A percentile compares a stretch with the other conserved stretches of the same genome.
Evolutionary conservation across 2,329 filamentous ascomycete genomes (phyloP).

Genomic region (Neonectria coccinea): DNA sequence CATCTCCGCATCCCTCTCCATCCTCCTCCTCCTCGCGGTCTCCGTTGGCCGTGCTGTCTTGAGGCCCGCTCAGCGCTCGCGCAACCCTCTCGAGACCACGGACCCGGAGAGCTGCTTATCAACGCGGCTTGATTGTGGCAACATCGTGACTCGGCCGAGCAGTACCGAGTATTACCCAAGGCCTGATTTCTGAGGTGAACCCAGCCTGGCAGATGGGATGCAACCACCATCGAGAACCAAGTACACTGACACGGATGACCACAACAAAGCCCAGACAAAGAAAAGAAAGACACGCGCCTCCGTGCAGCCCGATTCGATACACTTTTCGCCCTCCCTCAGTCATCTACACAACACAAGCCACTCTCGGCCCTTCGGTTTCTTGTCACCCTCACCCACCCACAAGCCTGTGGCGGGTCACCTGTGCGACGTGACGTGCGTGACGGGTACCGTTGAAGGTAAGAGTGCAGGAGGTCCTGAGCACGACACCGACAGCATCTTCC

Average conservation of each 20-base stretch:
- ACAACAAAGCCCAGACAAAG: not conserved
- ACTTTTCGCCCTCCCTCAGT: not conserved
- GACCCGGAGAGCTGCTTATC: not conserved
- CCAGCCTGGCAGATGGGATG: not conserved
- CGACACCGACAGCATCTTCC: slow-evolving; percentile 7
- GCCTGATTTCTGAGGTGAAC: not conserved
- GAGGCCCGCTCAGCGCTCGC: not conserved
- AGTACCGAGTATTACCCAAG: slow-evolving; percentile 1
- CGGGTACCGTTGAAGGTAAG: slow-evolving; percentile 3
- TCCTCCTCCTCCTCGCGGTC: not conserved
- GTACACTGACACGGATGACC: slow-evolving; percentile 2
- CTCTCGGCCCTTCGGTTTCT: not conserved
- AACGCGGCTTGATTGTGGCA: not conserved
- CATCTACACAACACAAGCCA: not conserved
- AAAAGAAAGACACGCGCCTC: slow-evolving; percentile 1
- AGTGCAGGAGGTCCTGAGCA: slow-evolving; percentile 12
- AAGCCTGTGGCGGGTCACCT: slow-evolving; percentile 6
- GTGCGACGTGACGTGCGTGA: slow-evolving; percentile 5
- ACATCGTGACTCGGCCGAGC: slow-evolving; percentile 1
- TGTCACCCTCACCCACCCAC: slow-evolving; percentile 6
- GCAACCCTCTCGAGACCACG: not conserved
- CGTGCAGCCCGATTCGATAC: not conserved
- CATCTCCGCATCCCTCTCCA: not conserved
- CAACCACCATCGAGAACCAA: not conserved
- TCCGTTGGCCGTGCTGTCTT: not conserved